phyloP scores from a whole-genome alignment of 1,284 basidiomycete genomes.

The Cutaneotrichosporon cavernicola region DNA sequence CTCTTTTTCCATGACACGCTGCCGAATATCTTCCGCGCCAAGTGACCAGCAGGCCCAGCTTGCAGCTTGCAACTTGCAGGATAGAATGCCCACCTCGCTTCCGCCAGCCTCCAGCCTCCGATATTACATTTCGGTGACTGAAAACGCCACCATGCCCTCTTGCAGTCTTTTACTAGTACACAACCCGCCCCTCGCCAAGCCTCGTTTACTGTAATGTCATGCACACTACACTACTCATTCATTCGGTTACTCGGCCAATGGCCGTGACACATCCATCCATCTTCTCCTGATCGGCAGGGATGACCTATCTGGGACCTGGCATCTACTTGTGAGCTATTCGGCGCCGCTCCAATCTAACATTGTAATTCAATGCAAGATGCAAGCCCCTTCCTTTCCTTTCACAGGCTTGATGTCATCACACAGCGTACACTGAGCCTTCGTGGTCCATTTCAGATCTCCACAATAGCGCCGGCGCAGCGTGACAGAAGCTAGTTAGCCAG shows the following conservation, averaged over 20 bases:
- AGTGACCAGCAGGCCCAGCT: too few species aligned
- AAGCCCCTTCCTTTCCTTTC: neutral
- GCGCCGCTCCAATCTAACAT: neutral
- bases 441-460: neutral
- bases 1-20: too few species aligned
- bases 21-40: too few species aligned
- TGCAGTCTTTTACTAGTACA: neutral
- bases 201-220: neutral
- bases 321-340: neutral
- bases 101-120: neutral
- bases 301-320: neutral
- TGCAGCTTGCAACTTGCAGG: too few species aligned
- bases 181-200: neutral
- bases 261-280: neutral
- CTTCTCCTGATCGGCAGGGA: neutral
- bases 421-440: neutral
- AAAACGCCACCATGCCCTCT: neutral
- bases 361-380: neutral
- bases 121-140: neutral
- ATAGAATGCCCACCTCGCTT: neutral
- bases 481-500: neutral
- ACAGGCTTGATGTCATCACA: neutral
- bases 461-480: neutral
- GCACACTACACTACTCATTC: neutral
- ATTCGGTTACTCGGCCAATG: neutral